Conservation (phyloP, 2,329 filamentous ascomycete genomes). For the Penicillium italicum region DNA sequence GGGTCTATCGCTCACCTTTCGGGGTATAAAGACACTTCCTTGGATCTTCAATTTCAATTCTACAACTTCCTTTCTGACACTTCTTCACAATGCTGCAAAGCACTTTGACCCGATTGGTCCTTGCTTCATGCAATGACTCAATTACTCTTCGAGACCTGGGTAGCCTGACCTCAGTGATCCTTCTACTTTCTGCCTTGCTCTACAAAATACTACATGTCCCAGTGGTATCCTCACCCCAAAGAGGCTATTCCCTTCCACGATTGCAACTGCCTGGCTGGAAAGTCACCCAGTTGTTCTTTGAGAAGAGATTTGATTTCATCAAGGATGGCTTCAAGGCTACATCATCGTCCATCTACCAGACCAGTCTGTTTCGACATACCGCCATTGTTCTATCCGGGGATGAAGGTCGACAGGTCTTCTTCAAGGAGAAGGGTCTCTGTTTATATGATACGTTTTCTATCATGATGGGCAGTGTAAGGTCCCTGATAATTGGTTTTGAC, state of each 20-base stretch:
- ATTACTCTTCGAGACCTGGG: not conserved
- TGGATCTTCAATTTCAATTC: not conserved
- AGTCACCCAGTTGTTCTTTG: not conserved
- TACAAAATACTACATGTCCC: not conserved
- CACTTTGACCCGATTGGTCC: not conserved
- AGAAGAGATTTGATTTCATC: not conserved
- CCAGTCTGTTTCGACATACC: not conserved
- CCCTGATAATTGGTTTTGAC: too few species aligned
- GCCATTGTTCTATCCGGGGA: slow-evolving; percentile 6
- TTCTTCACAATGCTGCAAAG: not conserved
- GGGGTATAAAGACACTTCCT: not conserved
- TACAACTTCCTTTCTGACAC: not conserved
- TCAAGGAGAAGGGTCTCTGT: slow-evolving; percentile 1
- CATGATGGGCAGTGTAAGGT: slow-evolving; percentile 2
- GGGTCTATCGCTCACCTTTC: not conserved
- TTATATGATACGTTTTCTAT: slow-evolving; percentile 1
- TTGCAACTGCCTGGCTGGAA: not conserved
- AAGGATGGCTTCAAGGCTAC: not conserved
- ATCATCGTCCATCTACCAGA: slow-evolving; percentile 3
- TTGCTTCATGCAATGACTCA: not conserved
- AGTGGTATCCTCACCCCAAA: not conserved
- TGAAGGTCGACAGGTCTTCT: slow-evolving; percentile 3
- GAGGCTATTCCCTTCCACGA: not conserved
- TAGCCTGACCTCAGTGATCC: not conserved
- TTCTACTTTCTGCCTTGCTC: not conserved